phyloP scores from a whole-genome alignment of 208 protist genomes.

The Leishmania tropica region DNA sequence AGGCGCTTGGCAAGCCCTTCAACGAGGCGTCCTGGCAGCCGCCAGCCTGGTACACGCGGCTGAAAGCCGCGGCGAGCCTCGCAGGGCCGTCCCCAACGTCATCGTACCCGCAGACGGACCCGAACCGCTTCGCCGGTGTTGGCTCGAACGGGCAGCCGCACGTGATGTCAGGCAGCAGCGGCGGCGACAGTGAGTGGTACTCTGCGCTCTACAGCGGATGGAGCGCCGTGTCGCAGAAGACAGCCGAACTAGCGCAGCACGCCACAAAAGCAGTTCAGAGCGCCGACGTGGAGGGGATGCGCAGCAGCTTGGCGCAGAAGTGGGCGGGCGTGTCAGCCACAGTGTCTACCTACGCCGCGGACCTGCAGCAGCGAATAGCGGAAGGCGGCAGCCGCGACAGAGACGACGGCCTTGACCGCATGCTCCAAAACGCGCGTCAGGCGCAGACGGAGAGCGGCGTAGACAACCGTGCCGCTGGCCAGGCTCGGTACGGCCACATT shows the following conservation, averaged over 20 bases:
- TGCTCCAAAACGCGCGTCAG: constrained; percentile 48
- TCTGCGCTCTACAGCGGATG: constrained; percentile 57
- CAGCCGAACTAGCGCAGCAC: constrained; percentile 60
- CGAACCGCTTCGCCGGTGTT: constrained; percentile 59
- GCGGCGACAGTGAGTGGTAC: constrained; percentile 54
- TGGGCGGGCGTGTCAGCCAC: constrained; percentile 57
- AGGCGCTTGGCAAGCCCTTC: constrained; percentile 72
- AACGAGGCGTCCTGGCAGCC: constrained; percentile 74
- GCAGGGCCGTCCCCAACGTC: constrained; percentile 6
- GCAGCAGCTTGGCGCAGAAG: constrained; percentile 42
- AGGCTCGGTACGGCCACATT: constrained; percentile 31
- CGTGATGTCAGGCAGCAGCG: neutral
- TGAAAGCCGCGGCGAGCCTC: constrained; percentile 29
- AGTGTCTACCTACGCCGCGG: constrained; percentile 46
- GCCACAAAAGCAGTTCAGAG: constrained; percentile 60
- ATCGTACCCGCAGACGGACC: constrained; percentile 48
- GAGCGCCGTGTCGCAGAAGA: constrained; percentile 63
- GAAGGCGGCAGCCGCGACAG: constrained; percentile 16
- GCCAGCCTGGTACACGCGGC: constrained; percentile 76
- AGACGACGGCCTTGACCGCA: constrained; percentile 46
- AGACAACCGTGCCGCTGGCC: neutral
- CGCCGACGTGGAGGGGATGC: constrained; percentile 64
- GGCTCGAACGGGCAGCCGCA: constrained; percentile 32
- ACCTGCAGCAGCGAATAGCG: constrained; percentile 49
- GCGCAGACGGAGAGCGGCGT: constrained; percentile 29